These are phyloP conservation scores for Aspergillus japonicus DNA, from an alignment of 2,329 filamentous ascomycete species.

Conservation along the genomic window DNA sequence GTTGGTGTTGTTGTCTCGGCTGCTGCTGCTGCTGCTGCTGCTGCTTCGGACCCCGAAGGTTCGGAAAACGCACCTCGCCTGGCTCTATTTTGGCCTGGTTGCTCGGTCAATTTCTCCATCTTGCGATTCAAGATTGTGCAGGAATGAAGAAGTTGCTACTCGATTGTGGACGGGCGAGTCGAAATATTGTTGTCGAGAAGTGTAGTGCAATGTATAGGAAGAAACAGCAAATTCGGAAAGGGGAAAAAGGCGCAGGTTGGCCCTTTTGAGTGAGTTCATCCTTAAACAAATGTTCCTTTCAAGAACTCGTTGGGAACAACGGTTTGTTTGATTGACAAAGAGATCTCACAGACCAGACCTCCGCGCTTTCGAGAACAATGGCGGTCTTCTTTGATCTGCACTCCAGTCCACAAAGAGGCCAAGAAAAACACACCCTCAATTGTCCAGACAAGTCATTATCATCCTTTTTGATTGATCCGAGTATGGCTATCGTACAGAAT, in stretches of 20 bases:
- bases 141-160: not conserved
- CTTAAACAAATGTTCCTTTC: not conserved
- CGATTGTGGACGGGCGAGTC: not conserved
- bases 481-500: constrained; percentile 1
- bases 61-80: not conserved
- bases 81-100: not conserved
- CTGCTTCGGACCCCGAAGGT: not conserved
- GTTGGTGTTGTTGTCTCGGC: not conserved
- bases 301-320: not conserved
- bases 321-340: not conserved
- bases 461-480: not conserved
- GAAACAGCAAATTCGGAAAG: not conserved
- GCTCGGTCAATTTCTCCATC: not conserved
- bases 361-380: not conserved
- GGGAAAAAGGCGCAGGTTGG: not conserved
- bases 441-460: not conserved
- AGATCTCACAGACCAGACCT: not conserved
- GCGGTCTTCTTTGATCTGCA: not conserved
- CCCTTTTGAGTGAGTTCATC: not conserved
- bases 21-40: not conserved
- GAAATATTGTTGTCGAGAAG: not conserved
- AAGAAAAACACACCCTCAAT: not conserved
- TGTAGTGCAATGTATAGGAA: not conserved
- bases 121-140: not conserved
- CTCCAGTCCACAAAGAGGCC: not conserved